Evolutionary conservation across 202 grass and related monocot genomes (phyloP).

Genomic region (Cymbopogon flexuosus): DNA sequence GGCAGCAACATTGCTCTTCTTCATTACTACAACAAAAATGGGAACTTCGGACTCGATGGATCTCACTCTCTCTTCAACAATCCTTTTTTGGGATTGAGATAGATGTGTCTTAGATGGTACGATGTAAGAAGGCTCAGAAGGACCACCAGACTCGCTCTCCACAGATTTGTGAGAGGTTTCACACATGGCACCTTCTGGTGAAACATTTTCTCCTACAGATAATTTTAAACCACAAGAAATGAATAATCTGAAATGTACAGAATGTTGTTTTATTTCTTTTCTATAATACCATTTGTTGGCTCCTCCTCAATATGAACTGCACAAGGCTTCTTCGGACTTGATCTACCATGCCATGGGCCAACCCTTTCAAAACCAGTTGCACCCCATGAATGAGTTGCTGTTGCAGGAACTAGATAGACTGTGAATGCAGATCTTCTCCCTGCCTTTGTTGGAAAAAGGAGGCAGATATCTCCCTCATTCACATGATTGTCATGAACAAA

Average conservation of each 20-base stretch:
- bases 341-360: neutral
- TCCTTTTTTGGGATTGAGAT: conserved; percentile 2
- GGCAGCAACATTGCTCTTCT: neutral
- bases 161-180: neutral
- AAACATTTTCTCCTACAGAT: conserved; percentile 14
- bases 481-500: too few relatives aligned
- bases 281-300: neutral
- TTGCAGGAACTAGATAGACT: neutral
- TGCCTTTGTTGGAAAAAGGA: too few relatives aligned
- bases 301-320: neutral
- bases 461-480: too few relatives aligned
- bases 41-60: conserved; percentile 10
- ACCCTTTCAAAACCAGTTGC: neutral
- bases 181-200: neutral
- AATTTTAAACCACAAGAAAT: conserved; percentile 3
- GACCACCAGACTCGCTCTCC: neutral
- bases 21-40: conserved; percentile 24
- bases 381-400: neutral
- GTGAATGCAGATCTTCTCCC: too few relatives aligned
- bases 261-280: neutral
- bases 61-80: neutral
- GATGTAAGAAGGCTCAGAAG: conserved; percentile 11
- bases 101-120: neutral
- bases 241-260: neutral
- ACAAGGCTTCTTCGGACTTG: too few relatives aligned